phyloP scores from a whole-genome alignment of 352 stramenopile species.

The Globisporangium nunn region DNA sequence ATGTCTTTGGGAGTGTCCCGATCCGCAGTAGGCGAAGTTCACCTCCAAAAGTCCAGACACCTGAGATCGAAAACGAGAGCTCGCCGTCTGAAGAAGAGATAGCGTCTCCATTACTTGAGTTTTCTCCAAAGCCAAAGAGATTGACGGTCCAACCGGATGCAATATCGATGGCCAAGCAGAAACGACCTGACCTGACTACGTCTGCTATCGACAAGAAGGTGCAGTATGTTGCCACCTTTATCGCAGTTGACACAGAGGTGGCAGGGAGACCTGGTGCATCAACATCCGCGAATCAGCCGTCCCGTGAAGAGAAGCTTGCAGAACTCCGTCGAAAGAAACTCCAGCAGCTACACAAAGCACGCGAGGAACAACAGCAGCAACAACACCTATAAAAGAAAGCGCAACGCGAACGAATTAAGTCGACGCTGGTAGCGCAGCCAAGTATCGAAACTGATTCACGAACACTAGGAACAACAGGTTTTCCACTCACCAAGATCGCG shows the following conservation, averaged over 20 bases:
- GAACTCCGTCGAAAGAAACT: constrained; percentile 60
- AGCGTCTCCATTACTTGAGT: not conserved
- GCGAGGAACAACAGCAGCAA: constrained; percentile 27
- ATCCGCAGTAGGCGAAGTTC: constrained; percentile 17
- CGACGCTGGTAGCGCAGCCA: not conserved
- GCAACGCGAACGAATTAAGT: constrained; percentile 5
- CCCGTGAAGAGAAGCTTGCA: constrained; percentile 19
- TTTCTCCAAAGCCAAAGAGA: not conserved
- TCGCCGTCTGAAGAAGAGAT: constrained; percentile 1
- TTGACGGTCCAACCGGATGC: not conserved
- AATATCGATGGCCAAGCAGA: not conserved
- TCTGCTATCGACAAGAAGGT: not conserved
- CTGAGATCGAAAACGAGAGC: constrained; percentile 4
- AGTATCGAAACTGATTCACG: not conserved
- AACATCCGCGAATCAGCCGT: not conserved
- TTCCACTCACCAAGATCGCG: constrained; percentile 6
- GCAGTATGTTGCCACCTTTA: constrained; percentile 14
- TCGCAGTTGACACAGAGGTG: constrained; percentile 6
- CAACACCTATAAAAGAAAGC: constrained; percentile 18
- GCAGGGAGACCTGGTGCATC: not conserved
- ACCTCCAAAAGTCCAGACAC: not conserved
- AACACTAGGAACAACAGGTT: not conserved
- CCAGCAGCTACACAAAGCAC: constrained; percentile 44
- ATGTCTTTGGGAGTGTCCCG: constrained; percentile 27
- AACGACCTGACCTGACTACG: not conserved